Conservation (phyloP, 208 protist genomes). For the Crithidia fasciculata region DNA sequence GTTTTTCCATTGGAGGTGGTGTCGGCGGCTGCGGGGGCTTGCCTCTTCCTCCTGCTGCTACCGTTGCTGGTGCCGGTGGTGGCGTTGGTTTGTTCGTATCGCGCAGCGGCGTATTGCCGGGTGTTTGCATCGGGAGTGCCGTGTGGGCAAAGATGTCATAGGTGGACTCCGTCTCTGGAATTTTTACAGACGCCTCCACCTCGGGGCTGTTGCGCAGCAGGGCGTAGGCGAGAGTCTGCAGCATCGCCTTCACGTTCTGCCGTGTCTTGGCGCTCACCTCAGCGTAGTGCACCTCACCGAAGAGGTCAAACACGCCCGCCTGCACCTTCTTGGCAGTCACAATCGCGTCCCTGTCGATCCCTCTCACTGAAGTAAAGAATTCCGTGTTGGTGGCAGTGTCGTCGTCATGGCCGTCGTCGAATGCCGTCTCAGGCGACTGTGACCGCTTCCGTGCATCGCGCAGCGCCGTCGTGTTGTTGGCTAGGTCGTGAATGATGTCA, state of each 20-base stretch:
- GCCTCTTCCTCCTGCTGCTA: background rate
- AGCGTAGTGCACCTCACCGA: constrained; percentile 56
- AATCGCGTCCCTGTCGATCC: constrained; percentile 12
- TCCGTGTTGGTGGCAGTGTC: constrained; percentile 13
- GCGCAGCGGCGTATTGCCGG: background rate
- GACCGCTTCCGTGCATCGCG: constrained; percentile 11
- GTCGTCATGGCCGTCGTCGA: constrained; percentile 15
- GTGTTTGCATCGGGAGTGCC: background rate
- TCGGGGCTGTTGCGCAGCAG: constrained; percentile 34
- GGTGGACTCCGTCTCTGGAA: background rate
- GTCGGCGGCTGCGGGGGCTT: constrained; percentile 5
- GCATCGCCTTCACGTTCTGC: constrained; percentile 30
- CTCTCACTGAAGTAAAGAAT: background rate
- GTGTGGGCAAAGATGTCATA: constrained; percentile 17
- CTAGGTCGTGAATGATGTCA: constrained; percentile 34
- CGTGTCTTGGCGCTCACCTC: constrained; percentile 55
- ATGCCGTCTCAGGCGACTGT: constrained; percentile 24
- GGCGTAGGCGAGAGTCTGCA: constrained; percentile 34
- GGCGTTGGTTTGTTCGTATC: background rate
- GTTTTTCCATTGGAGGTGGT: background rate
- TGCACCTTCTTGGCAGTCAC: constrained; percentile 37
- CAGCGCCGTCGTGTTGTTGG: constrained; percentile 11
- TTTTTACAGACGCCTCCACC: background rate
- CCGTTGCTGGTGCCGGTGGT: background rate
- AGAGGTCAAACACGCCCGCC: constrained; percentile 32